Conservation (phyloP, 2,329 filamentous ascomycete genomes). For the Zasmidium citrigriseum region DNA sequence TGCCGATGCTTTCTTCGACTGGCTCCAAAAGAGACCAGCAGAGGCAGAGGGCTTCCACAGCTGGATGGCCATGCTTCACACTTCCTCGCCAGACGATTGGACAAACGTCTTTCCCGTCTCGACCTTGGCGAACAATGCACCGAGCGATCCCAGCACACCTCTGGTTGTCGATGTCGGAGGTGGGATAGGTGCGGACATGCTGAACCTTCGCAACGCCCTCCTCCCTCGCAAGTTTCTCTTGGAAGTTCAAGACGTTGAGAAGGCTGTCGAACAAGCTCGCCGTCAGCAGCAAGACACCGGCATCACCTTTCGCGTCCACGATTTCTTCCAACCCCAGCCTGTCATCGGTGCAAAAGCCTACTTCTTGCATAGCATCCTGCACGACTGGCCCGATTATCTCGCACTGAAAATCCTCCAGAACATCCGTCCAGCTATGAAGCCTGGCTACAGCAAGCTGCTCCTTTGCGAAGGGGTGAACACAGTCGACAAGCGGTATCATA, state of each 20-base stretch:
- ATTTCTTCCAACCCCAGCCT: conserved; percentile 22
- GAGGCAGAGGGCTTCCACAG: no score
- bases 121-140: no score
- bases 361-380: conserved; percentile 26
- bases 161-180: conserved; percentile 30
- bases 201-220: conserved; percentile 3
- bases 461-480: conserved; percentile 29
- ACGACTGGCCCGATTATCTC: conserved; percentile 25
- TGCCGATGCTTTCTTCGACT: no score
- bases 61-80: no score
- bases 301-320: no score
- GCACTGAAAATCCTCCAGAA: conserved; percentile 18
- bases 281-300: conserved; percentile 3
- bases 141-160: no score
- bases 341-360: conserved; percentile 32
- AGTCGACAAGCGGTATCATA: conserved; percentile 10
- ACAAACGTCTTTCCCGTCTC: no score
- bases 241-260: conserved; percentile 6
- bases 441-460: conserved; percentile 26
- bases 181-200: conserved; percentile 21
- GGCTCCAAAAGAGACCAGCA: no score
- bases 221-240: no score
- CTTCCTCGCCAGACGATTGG: no score
- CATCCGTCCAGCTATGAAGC: conserved; percentile 26
- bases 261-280: background rate